Percentiles rank a stretch among this genome's conserved stretches.
Conservation (phyloP, 2,329 filamentous ascomycete genomes). For the Verticillium nubilum region DNA sequence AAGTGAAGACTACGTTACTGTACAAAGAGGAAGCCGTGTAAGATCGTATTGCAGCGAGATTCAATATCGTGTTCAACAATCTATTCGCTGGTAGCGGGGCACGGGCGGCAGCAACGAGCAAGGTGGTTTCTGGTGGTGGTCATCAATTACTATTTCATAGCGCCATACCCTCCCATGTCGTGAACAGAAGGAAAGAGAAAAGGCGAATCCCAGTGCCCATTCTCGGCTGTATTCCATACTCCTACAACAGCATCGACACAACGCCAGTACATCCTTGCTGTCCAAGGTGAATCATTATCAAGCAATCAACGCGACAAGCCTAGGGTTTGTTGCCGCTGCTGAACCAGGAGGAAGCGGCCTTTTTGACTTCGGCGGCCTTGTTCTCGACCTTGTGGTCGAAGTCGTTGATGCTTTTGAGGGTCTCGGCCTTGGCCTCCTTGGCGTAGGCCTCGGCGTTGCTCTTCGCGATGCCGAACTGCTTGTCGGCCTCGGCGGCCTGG, state of each 20-base stretch:
- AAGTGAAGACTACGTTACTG: slow-evolving; percentile 11
- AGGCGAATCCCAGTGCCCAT: not conserved
- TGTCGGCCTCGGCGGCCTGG: slow-evolving; percentile 58
- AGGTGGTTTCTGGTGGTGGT: not conserved
- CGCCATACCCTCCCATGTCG: not conserved
- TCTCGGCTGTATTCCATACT: not conserved
- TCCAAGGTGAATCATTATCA: not conserved
- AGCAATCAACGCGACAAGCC: not conserved
- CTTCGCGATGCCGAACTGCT: slow-evolving; percentile 56
- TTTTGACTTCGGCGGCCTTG: slow-evolving; percentile 76
- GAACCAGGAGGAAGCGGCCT: slow-evolving; percentile 81
- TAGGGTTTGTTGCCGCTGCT: slow-evolving; percentile 36
- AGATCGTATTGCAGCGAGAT: not conserved
- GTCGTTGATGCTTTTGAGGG: slow-evolving; percentile 70
- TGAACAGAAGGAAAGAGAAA: not conserved
- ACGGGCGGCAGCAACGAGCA: not conserved
- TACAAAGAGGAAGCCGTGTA: not conserved
- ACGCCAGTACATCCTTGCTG: not conserved
- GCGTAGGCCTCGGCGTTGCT: slow-evolving; percentile 53
- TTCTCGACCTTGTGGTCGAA: slow-evolving; percentile 79
- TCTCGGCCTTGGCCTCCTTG: slow-evolving; percentile 58
- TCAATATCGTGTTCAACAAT: slow-evolving; percentile 1
- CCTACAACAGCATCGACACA: not conserved
- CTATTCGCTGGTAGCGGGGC: not conserved
- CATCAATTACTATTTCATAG: not conserved